Conservation (phyloP, 2,329 filamentous ascomycete genomes). For the Amauroascus niger region DNA sequence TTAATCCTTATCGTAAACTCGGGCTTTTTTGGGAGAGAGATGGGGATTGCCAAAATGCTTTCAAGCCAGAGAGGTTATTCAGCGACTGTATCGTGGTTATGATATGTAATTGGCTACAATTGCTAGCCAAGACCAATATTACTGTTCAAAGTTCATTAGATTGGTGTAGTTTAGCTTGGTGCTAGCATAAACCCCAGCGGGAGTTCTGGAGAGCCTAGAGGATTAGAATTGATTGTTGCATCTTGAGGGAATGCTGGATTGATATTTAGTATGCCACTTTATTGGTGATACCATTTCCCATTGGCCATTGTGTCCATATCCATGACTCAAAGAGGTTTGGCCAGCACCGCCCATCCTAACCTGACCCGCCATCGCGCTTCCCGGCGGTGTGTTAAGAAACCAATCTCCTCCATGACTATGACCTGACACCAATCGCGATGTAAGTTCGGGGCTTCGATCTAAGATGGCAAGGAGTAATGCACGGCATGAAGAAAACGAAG, state of each 20-base stretch:
- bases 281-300: background rate
- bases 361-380: background rate
- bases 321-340: background rate
- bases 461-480: too few species aligned
- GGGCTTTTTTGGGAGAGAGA: too few species aligned
- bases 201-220: too few species aligned
- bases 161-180: background rate
- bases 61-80: background rate
- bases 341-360: background rate
- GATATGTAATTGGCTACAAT: background rate
- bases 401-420: background rate
- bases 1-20: too few species aligned
- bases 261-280: too few species aligned
- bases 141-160: background rate
- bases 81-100: background rate
- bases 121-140: background rate
- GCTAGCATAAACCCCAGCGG: too few species aligned
- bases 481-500: background rate
- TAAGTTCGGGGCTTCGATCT: background rate
- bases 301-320: background rate
- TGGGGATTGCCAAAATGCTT: background rate
- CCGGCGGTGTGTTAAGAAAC: background rate
- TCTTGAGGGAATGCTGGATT: too few species aligned
- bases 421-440: slow-evolving; percentile 3
- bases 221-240: too few species aligned